These are phyloP conservation scores for Saccharomyces hybrid DNA, from an alignment of 1,139 yeast genomes.

Conservation along the genomic window DNA sequence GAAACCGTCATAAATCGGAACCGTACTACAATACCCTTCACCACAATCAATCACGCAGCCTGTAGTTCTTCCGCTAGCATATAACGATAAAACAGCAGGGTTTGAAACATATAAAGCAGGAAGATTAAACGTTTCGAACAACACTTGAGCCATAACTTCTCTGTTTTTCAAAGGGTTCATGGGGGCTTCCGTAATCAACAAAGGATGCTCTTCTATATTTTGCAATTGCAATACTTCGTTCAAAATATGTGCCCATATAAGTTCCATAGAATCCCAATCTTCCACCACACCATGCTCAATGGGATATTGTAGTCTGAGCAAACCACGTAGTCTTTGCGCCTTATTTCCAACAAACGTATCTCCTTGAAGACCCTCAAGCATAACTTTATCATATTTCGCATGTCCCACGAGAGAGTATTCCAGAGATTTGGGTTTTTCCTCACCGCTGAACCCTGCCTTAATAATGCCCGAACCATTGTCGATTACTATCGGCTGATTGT, in stretches of 20 bases:
- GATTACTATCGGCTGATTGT: conserved; percentile 82
- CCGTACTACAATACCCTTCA: conserved; percentile 83
- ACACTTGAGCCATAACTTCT: conserved; percentile 47
- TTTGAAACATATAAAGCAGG: conserved; percentile 79
- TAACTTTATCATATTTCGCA: conserved; percentile 74
- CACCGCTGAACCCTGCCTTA: conserved; percentile 92
- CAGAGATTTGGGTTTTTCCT: conserved; percentile 61
- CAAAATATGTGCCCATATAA: conserved; percentile 61
- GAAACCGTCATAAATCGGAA: conserved; percentile 87
- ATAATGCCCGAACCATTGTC: conserved; percentile 90
- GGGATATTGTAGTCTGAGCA: conserved; percentile 63
- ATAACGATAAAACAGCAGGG: conserved; percentile 78
- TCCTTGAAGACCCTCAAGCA: conserved; percentile 71
- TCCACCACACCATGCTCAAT: conserved; percentile 73
- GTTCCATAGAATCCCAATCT: conserved; percentile 83
- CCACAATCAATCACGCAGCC: conserved; percentile 88
- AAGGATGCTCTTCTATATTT: conserved; percentile 75
- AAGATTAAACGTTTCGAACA: conserved; percentile 78
- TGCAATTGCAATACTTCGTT: conserved; percentile 56
- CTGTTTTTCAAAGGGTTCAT: conserved; percentile 77
- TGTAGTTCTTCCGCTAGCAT: conserved; percentile 85
- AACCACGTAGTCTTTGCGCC: conserved; percentile 72
- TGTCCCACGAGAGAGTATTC: conserved; percentile 55
- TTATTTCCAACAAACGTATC: conserved; percentile 62
- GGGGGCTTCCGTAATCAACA: conserved; percentile 85